phyloP scores from a whole-genome alignment of 352 stramenopile species.

The Phytophthora hybrid region DNA sequence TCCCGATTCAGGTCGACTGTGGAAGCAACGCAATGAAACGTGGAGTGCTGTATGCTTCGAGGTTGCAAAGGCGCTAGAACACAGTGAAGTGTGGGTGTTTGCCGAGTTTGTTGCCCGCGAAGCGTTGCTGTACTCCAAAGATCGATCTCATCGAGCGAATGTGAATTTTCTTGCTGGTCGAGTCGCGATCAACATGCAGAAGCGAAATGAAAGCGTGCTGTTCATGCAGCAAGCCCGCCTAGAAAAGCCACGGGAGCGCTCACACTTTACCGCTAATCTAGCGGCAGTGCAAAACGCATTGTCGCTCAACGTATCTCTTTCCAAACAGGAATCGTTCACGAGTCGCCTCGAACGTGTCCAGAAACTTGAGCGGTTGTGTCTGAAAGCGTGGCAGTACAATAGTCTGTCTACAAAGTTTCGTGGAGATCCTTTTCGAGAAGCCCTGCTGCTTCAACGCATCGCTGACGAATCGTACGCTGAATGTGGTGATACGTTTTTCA shows the following conservation, averaged over 20 bases:
- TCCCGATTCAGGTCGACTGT: conserved; percentile 10
- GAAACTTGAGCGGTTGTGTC: conserved; percentile 73
- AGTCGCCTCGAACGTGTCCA: conserved; percentile 49
- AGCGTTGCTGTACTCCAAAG: conserved; percentile 36
- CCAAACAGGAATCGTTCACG: conserved; percentile 50
- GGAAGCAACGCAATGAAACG: conserved; percentile 46
- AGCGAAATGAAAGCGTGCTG: conserved; percentile 22
- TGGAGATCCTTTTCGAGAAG: conserved; percentile 59
- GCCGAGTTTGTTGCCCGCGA: conserved; percentile 36
- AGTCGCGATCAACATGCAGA: conserved; percentile 30
- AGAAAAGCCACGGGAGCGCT: conserved; percentile 22
- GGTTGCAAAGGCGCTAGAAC: conserved; percentile 47
- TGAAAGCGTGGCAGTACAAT: conserved; percentile 64
- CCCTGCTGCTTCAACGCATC: conserved; percentile 66
- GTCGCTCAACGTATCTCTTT: conserved; percentile 39
- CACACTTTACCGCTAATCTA: conserved; percentile 37
- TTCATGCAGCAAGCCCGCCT: conserved; percentile 48
- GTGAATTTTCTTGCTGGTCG: conserved; percentile 44
- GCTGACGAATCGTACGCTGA: conserved; percentile 51
- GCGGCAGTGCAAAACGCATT: conserved; percentile 48
- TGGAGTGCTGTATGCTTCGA: conserved; percentile 54
- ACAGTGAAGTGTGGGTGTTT: conserved; percentile 48
- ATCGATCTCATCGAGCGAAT: conserved; percentile 30
- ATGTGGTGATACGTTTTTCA: conserved; percentile 63
- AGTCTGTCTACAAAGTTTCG: conserved; percentile 48